phyloP scores from a whole-genome alignment of 2,329 filamentous ascomycete genomes.

The Scedosporium dehoogii region DNA sequence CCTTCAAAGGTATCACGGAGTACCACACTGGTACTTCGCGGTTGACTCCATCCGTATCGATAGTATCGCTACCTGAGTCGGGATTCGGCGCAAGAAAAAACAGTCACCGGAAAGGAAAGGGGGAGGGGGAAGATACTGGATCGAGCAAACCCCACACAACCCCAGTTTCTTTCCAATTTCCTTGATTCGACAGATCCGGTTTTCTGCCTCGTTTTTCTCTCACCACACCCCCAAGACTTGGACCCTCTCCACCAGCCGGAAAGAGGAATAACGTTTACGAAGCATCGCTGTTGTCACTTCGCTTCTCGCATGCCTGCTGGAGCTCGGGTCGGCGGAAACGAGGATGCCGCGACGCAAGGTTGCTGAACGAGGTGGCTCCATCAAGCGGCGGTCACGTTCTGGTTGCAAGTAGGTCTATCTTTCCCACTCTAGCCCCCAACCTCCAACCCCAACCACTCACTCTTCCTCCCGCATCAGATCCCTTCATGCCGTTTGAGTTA shows the following conservation, averaged over 20 bases:
- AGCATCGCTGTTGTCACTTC: neutral
- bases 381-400: slow-evolving; percentile 4
- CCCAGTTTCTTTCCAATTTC: neutral
- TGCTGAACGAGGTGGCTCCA: neutral
- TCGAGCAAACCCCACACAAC: neutral
- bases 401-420: slow-evolving; percentile 6
- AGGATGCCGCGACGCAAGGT: slow-evolving; percentile 8
- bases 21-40: neutral
- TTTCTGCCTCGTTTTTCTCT: neutral
- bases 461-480: neutral
- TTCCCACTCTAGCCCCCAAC: neutral
- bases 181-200: neutral
- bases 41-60: neutral
- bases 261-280: no score
- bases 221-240: neutral
- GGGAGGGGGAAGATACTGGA: neutral
- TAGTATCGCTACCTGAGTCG: neutral
- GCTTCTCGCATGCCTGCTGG: neutral
- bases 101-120: neutral
- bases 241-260: no score
- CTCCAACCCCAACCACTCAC: neutral
- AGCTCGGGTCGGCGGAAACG: neutral
- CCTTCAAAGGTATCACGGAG: neutral
- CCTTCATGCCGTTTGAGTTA: neutral
- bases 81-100: neutral